Conservation (phyloP, 257 asterid genomes). For the Solanum ossicruentum region DNA sequence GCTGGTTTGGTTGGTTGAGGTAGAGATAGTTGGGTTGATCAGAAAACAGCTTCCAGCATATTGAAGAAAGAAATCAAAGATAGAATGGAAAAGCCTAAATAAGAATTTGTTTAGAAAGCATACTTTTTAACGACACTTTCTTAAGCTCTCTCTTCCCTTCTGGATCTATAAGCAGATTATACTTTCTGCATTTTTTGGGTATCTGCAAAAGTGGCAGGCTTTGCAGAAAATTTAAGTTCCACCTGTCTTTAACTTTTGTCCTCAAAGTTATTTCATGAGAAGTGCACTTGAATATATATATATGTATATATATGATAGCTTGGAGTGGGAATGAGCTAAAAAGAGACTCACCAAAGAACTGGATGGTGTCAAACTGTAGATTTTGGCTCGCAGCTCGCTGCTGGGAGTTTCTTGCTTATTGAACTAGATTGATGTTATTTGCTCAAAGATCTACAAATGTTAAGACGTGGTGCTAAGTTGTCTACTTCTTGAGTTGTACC, state of each 20-base stretch:
- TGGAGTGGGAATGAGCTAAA: background rate
- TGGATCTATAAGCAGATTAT: background rate
- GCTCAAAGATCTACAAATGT: background rate
- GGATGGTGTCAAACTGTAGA: background rate
- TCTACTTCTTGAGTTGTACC: background rate
- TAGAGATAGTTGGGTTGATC: background rate
- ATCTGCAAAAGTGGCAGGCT: background rate
- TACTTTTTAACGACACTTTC: background rate
- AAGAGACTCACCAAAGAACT: background rate
- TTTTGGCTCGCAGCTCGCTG: background rate
- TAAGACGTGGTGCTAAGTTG: background rate
- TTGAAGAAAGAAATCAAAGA: background rate
- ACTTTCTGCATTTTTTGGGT: background rate
- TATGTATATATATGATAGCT: background rate
- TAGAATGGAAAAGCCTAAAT: background rate
- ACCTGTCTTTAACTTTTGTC: background rate
- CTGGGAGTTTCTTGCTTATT: background rate
- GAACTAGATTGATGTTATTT: background rate
- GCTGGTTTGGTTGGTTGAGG: background rate
- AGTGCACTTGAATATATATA: background rate
- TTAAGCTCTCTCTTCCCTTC: background rate
- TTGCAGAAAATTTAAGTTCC: background rate
- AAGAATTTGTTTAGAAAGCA: background rate
- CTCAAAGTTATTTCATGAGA: background rate
- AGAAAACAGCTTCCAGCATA: background rate